These are phyloP conservation scores for Rhododendron williamsianum DNA, from an alignment of 148 eudicot genomes.

Conservation along the genomic window DNA sequence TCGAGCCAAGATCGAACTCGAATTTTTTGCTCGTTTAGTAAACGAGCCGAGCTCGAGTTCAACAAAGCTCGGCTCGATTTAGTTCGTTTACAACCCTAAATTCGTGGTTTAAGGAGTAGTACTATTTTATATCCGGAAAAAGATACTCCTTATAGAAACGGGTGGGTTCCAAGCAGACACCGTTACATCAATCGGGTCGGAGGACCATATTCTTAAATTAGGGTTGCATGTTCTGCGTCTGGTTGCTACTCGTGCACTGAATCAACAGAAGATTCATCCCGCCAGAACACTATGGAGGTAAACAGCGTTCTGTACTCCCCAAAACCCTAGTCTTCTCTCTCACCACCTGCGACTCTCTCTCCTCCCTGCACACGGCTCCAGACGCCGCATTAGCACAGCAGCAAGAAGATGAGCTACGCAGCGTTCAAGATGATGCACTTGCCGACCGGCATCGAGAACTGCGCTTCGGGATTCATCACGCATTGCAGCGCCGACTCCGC, in stretches of 20 bases:
- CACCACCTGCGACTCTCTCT: neutral
- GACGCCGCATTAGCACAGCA: neutral
- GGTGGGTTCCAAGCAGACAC: neutral
- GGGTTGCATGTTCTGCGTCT: neutral
- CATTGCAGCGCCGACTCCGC: constrained; percentile 59
- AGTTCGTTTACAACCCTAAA: too few relatives aligned
- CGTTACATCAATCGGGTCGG: neutral
- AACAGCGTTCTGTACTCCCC: constrained; percentile 2
- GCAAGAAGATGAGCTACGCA: constrained; percentile 72
- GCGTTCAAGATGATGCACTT: constrained; percentile 89
- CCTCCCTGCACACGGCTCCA: neutral
- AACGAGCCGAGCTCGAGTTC: too few relatives aligned
- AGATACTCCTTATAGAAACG: too few relatives aligned
- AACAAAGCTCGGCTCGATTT: too few relatives aligned
- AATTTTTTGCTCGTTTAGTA: too few relatives aligned
- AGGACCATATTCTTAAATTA: neutral
- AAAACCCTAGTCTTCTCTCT: constrained; percentile 16
- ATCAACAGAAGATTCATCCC: neutral
- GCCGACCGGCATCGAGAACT: constrained; percentile 84
- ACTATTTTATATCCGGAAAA: too few relatives aligned
- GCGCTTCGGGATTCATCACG: constrained; percentile 81
- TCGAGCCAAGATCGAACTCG: too few relatives aligned
- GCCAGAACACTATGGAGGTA: neutral
- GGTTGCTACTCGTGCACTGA: too few relatives aligned
- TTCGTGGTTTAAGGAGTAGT: too few relatives aligned